Conservation (phyloP, 2,329 filamentous ascomycete species). For the Colletotrichum tamarilloi region DNA sequence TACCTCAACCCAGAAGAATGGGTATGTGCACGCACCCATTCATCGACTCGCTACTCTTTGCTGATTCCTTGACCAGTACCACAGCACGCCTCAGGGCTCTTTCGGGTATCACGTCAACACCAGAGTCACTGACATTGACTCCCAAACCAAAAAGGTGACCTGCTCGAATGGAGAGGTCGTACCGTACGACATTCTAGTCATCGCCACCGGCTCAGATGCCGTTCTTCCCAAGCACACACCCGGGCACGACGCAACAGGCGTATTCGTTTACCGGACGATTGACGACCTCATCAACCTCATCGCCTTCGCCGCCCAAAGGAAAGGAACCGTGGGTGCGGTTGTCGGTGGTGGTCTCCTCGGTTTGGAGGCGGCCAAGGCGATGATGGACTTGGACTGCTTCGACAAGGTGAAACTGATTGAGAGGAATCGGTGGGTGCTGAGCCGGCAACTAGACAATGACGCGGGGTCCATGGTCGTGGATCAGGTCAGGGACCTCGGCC, state of each 20-base stretch:
- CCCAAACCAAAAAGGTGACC: conserved; percentile 72
- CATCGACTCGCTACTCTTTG: no score
- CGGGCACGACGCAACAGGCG: conserved; percentile 81
- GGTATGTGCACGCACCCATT: conserved; percentile 59
- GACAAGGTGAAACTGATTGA: conserved; percentile 82
- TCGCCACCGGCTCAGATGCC: conserved; percentile 89
- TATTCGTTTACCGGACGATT: conserved; percentile 91
- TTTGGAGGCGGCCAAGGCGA: conserved; percentile 89
- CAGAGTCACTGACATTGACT: conserved; percentile 72
- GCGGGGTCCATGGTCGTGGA: conserved; percentile 85
- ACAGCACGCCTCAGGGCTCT: conserved; percentile 72
- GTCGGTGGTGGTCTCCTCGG: conserved; percentile 88
- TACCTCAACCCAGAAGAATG: conserved; percentile 88
- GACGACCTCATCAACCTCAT: conserved; percentile 84
- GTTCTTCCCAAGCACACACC: conserved; percentile 78
- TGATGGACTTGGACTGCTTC: conserved; percentile 86
- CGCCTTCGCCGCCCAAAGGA: conserved; percentile 73
- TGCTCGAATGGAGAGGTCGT: conserved; percentile 78
- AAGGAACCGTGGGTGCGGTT: conserved; percentile 77
- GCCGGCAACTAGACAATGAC: conserved; percentile 83
- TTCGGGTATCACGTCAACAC: conserved; percentile 83
- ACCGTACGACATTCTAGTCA: conserved; percentile 82
- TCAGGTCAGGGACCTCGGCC: conserved; percentile 80
- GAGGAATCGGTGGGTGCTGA: conserved; percentile 84
- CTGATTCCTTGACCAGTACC: conserved; percentile 64